Evolutionary conservation across 108 stramenopile species (phyloP), one percentile per base, ranked within the genome.

Genomic region (Licmophora abbreviata): DNA sequence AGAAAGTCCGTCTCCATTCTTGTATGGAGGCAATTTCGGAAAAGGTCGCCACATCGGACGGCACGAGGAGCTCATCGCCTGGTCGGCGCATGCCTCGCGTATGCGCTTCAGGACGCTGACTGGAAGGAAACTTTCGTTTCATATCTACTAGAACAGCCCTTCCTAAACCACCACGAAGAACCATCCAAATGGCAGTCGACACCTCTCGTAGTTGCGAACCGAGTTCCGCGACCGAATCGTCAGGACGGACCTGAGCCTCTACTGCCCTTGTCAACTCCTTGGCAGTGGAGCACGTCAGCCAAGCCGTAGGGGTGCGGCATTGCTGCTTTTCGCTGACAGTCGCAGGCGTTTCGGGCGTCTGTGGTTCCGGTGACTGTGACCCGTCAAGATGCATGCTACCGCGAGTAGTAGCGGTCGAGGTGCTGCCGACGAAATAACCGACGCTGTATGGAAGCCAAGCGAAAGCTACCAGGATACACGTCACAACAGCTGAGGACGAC

Each of bases 201-300:
- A 58, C 53, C 14, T 69, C 66, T 27, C 72, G 51, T 17, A 74
- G 51, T 55, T 68, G 68, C n/a, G 66, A 58, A 48, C 72, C 72
- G 3, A 74, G 34, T 43, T 74, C 72, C 8, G 68, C 72, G 6
- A 74, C 72, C 0, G 29, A n/a, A 57, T 71, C 38, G 15, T 15
- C 15, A 40, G 38, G 38, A 5, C 4, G 3, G 18, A 40, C 15
- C 15, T 40, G 38, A 15, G 15, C 20, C 4, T 2, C 38, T 20
- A 40, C 38, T 18, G 38, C 38, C 15, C 38, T 15, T 1, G 38
- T 20, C 38, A 66, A 32, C 42, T 66, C 65, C 32, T 53, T 50
- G 20, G 65, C 38, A 12, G 65, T 45, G 10, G 42, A 25, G 25
- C 56, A 64, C 5, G 55, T 50, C 12, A 64, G 23, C 3, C 21